A percentile compares a stretch with the other conserved stretches of the same genome.
Conservation (phyloP, 2,329 filamentous ascomycete genomes). For the Pseudogymnoascus sp. region DNA sequence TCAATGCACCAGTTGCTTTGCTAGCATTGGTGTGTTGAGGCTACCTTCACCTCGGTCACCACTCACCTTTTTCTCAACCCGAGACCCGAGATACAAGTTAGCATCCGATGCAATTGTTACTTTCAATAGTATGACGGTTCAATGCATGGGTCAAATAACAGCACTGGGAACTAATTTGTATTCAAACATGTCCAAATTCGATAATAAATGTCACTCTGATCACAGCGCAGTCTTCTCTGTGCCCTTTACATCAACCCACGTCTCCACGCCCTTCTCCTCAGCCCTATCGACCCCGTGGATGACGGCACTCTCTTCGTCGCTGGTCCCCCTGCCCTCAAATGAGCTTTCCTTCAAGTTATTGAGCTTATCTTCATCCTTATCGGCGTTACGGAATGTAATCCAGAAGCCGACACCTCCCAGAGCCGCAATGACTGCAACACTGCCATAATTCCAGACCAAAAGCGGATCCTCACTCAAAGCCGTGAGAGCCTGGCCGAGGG, state of each 20-base stretch:
- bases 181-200: not conserved
- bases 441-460: constrained; percentile 63
- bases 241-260: not conserved
- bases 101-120: no score
- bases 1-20: not conserved
- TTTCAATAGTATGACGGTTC: not conserved
- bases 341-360: constrained; percentile 45
- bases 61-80: no score
- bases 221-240: not conserved
- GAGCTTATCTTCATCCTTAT: constrained; percentile 58
- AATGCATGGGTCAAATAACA: not conserved
- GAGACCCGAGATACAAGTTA: not conserved
- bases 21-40: not conserved
- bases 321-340: constrained; percentile 15
- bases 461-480: constrained; percentile 55
- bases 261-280: not conserved
- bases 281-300: not conserved
- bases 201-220: not conserved
- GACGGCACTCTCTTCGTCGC: constrained; percentile 17
- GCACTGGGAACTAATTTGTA: not conserved
- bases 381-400: constrained; percentile 57
- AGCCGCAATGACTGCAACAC: constrained; percentile 53
- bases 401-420: constrained; percentile 59
- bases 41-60: not conserved
- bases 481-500: constrained; percentile 61